These are phyloP conservation scores for Kwoniella bestiolae DNA, from an alignment of 768 basidiomycete genomes.

Conservation along the genomic window DNA sequence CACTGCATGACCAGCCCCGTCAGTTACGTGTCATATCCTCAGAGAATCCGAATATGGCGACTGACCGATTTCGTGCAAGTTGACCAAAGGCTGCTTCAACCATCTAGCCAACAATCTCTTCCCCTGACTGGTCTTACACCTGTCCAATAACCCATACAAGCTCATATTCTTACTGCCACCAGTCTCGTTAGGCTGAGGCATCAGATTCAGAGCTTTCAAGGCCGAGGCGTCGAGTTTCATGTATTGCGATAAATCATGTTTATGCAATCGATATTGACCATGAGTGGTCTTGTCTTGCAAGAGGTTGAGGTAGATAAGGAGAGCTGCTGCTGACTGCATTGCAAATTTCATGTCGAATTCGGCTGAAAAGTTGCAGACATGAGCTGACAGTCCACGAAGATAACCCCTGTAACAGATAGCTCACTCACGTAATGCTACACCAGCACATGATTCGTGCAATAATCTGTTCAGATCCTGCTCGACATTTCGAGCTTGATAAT, in stretches of 20 bases:
- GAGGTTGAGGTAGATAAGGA: slow-evolving; percentile 80
- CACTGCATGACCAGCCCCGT: too few species aligned
- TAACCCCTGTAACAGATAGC: background rate
- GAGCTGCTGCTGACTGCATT: slow-evolving; percentile 77
- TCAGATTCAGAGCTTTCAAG: slow-evolving; percentile 81
- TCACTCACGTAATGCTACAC: slow-evolving; percentile 65
- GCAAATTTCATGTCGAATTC: slow-evolving; percentile 77
- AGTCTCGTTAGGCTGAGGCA: slow-evolving; percentile 70
- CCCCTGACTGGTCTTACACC: slow-evolving; percentile 95
- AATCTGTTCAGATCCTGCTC: slow-evolving; percentile 78
- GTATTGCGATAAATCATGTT: slow-evolving; percentile 89
- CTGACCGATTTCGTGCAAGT: slow-evolving; percentile 88
- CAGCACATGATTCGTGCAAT: slow-evolving; percentile 62
- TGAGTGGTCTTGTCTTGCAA: slow-evolving; percentile 76
- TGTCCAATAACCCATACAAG: slow-evolving; percentile 84
- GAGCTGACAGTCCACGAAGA: background rate
- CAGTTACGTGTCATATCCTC: too few species aligned
- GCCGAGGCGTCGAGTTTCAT: slow-evolving; percentile 98
- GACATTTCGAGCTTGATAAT: slow-evolving; percentile 79
- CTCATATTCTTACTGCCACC: slow-evolving; percentile 79
- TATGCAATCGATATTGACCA: slow-evolving; percentile 75
- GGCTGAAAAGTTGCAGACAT: slow-evolving; percentile 61
- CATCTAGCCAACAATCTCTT: slow-evolving; percentile 82
- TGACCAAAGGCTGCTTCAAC: slow-evolving; percentile 95
- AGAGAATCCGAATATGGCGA: slow-evolving; percentile 20